Evolutionary conservation across 176 grass and related monocot genomes (phyloP).

Genomic region (Phoenix dactylifera): DNA sequence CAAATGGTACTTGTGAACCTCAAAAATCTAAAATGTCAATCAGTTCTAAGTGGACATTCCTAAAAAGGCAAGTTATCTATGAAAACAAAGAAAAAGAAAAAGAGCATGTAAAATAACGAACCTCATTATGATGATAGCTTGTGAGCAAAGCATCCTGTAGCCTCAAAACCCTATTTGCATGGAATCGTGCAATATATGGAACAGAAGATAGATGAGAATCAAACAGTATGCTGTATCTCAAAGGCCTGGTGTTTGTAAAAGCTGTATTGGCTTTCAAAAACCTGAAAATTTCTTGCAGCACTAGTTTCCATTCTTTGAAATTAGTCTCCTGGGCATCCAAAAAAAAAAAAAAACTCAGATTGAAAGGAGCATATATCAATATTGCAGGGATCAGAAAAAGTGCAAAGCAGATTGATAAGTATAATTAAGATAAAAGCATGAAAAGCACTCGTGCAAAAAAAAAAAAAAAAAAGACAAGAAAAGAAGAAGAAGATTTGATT

Average conservation of each 20-base stretch:
- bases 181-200: constrained; percentile 60
- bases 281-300: constrained; percentile 69
- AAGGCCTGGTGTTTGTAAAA: constrained; percentile 59
- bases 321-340: constrained; percentile 50
- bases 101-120: constrained; percentile 10
- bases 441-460: no score
- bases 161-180: constrained; percentile 72
- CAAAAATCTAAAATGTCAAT: no score
- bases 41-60: no score
- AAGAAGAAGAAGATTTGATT: neutral
- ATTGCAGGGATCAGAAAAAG: no score
- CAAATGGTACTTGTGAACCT: no score
- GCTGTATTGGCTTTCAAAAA: constrained; percentile 80
- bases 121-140: constrained; percentile 83
- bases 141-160: constrained; percentile 84
- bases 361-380: no score
- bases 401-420: no score
- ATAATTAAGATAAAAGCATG: no score
- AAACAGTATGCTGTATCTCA: constrained; percentile 69
- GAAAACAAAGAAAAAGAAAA: neutral
- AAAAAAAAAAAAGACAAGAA: no score
- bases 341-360: no score
- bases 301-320: constrained; percentile 97
- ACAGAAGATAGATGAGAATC: constrained; percentile 74
- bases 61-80: no score